Evolutionary conservation across 1,284 basidiomycete genomes (phyloP).

Genomic region (Marasmius tenuissimus): DNA sequence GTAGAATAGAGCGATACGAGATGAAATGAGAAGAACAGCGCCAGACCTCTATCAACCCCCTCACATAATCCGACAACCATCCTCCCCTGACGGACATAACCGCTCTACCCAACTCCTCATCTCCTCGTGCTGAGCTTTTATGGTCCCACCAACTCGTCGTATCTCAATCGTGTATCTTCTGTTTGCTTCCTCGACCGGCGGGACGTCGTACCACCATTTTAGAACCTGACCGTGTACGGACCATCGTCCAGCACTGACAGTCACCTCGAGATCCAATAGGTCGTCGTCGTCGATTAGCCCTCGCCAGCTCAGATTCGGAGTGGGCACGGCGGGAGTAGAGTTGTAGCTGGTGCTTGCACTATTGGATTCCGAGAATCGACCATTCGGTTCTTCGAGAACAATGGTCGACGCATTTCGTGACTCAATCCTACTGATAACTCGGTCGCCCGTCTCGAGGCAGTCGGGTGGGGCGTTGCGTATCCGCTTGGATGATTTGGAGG

Average conservation of each 20-base stretch:
- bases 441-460: background rate
- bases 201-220: constrained; percentile 84
- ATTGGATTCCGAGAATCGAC: background rate
- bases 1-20: background rate
- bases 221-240: constrained; percentile 71
- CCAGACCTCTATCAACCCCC: background rate
- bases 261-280: constrained; percentile 41
- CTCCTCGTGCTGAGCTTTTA: constrained; percentile 33
- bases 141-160: constrained; percentile 59
- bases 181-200: constrained; percentile 43
- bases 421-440: background rate
- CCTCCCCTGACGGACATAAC: constrained; percentile 10
- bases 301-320: constrained; percentile 5
- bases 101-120: constrained; percentile 7
- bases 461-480: background rate
- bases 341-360: background rate
- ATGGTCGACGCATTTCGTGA: constrained; percentile 23
- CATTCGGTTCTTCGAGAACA: constrained; percentile 16
- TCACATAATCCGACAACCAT: constrained; percentile 11
- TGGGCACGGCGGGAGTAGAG: background rate
- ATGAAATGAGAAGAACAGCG: background rate
- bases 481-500: background rate
- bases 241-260: constrained; percentile 70
- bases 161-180: constrained; percentile 68
- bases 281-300: constrained; percentile 17